Evolutionary conservation across 169 alveolate species (phyloP).

Genomic region (Plasmodium coatneyi): DNA sequence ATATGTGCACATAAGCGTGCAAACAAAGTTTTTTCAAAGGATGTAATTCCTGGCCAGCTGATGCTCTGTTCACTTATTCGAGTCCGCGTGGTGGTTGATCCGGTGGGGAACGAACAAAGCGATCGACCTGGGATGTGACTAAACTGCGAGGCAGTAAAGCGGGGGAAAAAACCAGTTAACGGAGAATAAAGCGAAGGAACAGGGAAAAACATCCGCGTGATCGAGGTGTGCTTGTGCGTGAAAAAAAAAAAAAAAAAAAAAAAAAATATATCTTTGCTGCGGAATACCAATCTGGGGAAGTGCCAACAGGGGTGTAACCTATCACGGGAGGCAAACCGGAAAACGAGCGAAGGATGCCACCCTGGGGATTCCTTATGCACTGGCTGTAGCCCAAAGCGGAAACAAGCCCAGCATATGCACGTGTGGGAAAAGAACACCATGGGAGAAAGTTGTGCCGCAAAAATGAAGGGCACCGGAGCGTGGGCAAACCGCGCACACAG

Average conservation of each 20-base stretch:
- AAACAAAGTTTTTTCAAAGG: neutral
- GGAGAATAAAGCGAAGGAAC: neutral
- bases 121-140: neutral
- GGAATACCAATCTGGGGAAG: neutral
- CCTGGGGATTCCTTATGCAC: neutral
- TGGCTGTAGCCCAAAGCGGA: neutral
- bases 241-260: too few relatives aligned
- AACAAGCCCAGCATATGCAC: neutral
- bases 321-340: neutral
- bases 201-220: neutral
- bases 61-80: neutral
- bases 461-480: neutral
- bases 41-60: neutral
- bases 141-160: neutral
- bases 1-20: neutral
- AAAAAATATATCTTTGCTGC: neutral
- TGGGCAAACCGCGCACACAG: neutral
- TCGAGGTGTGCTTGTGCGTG: neutral
- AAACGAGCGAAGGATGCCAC: too few relatives aligned
- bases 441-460: neutral
- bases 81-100: neutral
- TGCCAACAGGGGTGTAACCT: neutral
- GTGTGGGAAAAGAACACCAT: neutral
- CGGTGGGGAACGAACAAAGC: neutral
- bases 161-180: neutral